phyloP scores from a whole-genome alignment of 179 eudicot species.

The Spergularia azorica region DNA sequence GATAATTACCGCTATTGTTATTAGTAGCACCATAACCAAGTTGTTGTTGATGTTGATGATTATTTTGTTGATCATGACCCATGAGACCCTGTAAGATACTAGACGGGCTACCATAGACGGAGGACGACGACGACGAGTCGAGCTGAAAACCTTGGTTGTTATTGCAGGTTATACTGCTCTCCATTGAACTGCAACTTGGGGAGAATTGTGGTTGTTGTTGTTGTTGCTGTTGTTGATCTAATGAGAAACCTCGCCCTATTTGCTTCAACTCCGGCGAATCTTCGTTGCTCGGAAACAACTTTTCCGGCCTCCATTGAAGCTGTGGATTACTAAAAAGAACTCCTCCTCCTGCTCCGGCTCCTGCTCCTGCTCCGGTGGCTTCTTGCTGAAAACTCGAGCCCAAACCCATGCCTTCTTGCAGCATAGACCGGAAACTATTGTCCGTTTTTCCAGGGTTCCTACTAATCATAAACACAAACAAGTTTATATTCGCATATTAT shows the following conservation, averaged over 20 bases:
- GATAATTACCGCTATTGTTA: constrained; percentile 11
- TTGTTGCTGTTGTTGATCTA: no score
- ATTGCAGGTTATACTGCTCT: constrained; percentile 39
- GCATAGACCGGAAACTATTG: constrained; percentile 54
- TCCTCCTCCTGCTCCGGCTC: constrained; percentile 18
- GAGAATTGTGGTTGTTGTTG: constrained; percentile 44
- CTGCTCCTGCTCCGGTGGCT: constrained; percentile 10
- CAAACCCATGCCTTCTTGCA: constrained; percentile 56
- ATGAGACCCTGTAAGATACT: constrained; percentile 58
- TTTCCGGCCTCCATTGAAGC: constrained; percentile 51
- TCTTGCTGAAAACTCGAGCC: constrained; percentile 41
- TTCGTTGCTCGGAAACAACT: constrained; percentile 36
- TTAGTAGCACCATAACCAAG: constrained; percentile 15
- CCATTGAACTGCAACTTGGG: constrained; percentile 39
- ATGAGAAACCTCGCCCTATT: no score
- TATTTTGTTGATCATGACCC: constrained; percentile 41
- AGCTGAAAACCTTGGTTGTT: constrained; percentile 39
- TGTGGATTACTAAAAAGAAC: constrained; percentile 28
- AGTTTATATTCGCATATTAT: neutral
- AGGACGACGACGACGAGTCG: constrained; percentile 42
- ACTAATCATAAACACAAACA: neutral
- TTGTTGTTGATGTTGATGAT: constrained; percentile 16
- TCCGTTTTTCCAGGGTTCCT: constrained; percentile 58
- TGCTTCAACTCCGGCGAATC: constrained; percentile 54
- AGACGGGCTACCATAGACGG: constrained; percentile 48